These are phyloP conservation scores for Globisporangium iwayamae DNA, from an alignment of 352 stramenopile genomes.

Conservation along the genomic window DNA sequence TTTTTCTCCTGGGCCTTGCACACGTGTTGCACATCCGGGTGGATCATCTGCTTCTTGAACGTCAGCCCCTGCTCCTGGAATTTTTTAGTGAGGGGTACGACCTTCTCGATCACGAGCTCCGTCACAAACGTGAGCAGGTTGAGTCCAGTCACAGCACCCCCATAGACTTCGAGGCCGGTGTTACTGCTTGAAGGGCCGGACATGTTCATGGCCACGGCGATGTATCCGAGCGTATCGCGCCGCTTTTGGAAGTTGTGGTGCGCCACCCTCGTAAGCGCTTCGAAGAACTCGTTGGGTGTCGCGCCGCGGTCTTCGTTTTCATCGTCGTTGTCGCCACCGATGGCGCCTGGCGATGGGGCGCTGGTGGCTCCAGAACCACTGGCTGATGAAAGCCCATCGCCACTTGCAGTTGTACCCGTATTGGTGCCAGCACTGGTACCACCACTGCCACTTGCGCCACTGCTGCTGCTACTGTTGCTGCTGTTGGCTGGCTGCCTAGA, in stretches of 20 bases:
- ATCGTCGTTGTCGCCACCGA: slow-evolving; percentile 33
- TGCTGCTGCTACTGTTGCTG: slow-evolving; percentile 5
- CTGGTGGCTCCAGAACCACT: background rate
- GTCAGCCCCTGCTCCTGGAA: slow-evolving; percentile 76
- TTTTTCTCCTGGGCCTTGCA: slow-evolving; percentile 77
- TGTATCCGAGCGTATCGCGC: slow-evolving; percentile 33
- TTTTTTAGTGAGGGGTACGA: slow-evolving; percentile 71
- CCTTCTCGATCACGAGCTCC: slow-evolving; percentile 60
- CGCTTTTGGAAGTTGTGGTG: slow-evolving; percentile 71
- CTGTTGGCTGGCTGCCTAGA: slow-evolving; percentile 24
- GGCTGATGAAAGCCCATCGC: background rate
- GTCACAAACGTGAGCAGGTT: slow-evolving; percentile 40
- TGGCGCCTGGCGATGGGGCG: background rate
- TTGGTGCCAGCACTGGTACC: background rate
- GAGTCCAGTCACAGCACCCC: slow-evolving; percentile 2
- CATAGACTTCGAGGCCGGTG: background rate
- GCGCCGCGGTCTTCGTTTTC: slow-evolving; percentile 54
- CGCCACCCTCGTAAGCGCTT: slow-evolving; percentile 65
- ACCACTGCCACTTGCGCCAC: background rate
- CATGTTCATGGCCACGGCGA: slow-evolving; percentile 34
- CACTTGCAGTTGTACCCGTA: background rate
- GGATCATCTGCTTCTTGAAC: slow-evolving; percentile 85
- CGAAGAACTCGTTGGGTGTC: slow-evolving; percentile 79
- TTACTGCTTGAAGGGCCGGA: background rate
- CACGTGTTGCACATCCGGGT: slow-evolving; percentile 70